A percentile compares a stretch with the other conserved stretches of the same genome.
These are phyloP conservation scores for Aureobasidium mangrovei DNA, from an alignment of 2,329 filamentous ascomycete species.

Conservation along the genomic window DNA sequence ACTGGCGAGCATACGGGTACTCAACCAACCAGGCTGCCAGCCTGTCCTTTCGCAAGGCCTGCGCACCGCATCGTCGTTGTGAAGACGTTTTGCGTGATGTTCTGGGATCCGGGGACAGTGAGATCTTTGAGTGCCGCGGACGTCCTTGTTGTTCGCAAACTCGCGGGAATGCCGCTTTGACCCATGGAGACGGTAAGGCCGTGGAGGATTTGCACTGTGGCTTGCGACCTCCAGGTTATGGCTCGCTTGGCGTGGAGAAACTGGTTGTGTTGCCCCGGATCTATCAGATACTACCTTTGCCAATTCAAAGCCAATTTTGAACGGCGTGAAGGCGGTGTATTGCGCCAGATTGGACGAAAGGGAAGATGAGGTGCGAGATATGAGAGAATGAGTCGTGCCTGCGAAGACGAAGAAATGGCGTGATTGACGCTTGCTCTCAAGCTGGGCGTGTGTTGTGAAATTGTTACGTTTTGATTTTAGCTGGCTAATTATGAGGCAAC, in stretches of 20 bases:
- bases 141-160: neutral
- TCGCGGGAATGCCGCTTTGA: conserved; percentile 6
- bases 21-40: too few relatives aligned
- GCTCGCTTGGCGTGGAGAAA: conserved; percentile 9
- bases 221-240: conserved; percentile 12
- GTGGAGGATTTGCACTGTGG: conserved; percentile 10
- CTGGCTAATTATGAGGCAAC: neutral
- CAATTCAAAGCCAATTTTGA: conserved; percentile 6
- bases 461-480: conserved; percentile 3
- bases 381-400: neutral
- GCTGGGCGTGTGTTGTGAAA: neutral
- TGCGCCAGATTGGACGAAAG: conserved; percentile 1
- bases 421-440: neutral
- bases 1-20: too few relatives aligned
- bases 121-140: neutral
- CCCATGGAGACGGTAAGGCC: neutral
- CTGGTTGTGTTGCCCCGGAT: conserved; percentile 2
- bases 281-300: conserved; percentile 6
- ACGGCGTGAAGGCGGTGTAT: neutral
- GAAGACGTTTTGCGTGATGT: conserved; percentile 6
- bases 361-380: neutral
- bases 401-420: conserved; percentile 6
- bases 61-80: too few relatives aligned
- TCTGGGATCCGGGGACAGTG: conserved; percentile 5
- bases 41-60: too few relatives aligned